These are phyloP conservation scores for Lasiodiplodia sp. DNA, from an alignment of 2,329 filamentous ascomycete genomes.

Conservation along the genomic window DNA sequence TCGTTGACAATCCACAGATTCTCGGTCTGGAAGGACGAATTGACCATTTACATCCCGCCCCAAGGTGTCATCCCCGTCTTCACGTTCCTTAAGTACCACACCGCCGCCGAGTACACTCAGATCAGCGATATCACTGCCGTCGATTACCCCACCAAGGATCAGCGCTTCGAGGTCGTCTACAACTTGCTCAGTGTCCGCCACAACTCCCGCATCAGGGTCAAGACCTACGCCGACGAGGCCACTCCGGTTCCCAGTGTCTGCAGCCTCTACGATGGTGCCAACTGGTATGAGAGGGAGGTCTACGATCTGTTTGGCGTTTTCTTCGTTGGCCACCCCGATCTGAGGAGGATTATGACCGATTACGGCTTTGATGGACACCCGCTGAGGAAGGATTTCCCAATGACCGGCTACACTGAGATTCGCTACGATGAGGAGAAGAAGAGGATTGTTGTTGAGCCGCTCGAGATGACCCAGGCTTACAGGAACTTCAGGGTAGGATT, in stretches of 20 bases:
- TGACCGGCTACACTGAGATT: slow-evolving; percentile 98
- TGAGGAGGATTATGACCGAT: slow-evolving; percentile 98
- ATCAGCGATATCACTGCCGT: slow-evolving; percentile 91
- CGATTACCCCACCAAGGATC: slow-evolving; percentile 93
- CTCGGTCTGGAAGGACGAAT: slow-evolving; percentile 99
- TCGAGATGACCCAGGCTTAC: slow-evolving; percentile 98
- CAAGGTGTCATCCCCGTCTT: slow-evolving; percentile 90
- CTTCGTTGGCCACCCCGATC: slow-evolving; percentile 92
- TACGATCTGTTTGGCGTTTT: slow-evolving; percentile 98
- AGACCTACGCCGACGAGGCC: slow-evolving; percentile 98
- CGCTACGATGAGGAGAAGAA: slow-evolving; percentile 99
- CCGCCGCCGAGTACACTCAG: slow-evolving; percentile 94
- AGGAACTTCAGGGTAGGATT: slow-evolving; percentile 94
- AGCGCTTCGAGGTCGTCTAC: slow-evolving; percentile 98
- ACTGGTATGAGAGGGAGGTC: slow-evolving; percentile 98
- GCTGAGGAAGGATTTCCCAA: slow-evolving; percentile 94
- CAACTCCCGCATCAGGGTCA: slow-evolving; percentile 95
- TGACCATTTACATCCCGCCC: slow-evolving; percentile 91
- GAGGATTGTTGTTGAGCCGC: slow-evolving; percentile 95
- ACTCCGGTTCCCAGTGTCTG: slow-evolving; percentile 91
- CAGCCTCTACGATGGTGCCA: slow-evolving; percentile 87
- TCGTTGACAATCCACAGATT: slow-evolving; percentile 60
- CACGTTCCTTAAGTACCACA: slow-evolving; percentile 96
- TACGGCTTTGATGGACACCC: slow-evolving; percentile 99
- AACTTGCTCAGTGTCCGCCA: slow-evolving; percentile 95